Percentiles rank a stretch among this genome's conserved stretches.
These are phyloP conservation scores for Cyberlindnera petersonii DNA, from an alignment of 805 yeast species.

Conservation along the genomic window DNA sequence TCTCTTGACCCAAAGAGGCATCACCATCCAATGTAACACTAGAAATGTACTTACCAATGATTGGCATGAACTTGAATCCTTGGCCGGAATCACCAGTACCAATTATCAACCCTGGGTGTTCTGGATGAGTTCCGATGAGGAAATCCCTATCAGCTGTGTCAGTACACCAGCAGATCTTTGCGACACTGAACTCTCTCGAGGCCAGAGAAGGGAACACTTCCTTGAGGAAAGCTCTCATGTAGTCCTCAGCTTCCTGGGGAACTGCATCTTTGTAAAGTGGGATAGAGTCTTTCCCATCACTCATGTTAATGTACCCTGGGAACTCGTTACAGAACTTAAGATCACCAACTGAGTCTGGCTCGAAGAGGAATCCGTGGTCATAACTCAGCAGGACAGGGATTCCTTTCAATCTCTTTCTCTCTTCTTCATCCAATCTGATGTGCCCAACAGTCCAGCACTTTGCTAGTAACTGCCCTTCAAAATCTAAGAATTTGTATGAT, in stretches of 20 bases:
- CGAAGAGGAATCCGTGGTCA: constrained; percentile 40
- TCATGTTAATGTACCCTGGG: constrained; percentile 34
- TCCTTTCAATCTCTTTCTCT: constrained; percentile 29
- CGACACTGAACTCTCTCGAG: constrained; percentile 27
- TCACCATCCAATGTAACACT: constrained; percentile 31
- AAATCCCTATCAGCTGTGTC: constrained; percentile 34
- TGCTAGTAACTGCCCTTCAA: constrained; percentile 34
- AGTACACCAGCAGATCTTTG: constrained; percentile 37
- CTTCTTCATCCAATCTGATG: constrained; percentile 33
- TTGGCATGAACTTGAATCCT: constrained; percentile 36
- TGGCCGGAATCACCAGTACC: constrained; percentile 38
- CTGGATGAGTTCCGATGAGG: constrained; percentile 31
- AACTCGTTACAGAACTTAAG: constrained; percentile 39
- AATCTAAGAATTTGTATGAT: constrained; percentile 33
- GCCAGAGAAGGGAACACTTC: constrained; percentile 33
- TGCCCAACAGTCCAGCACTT: constrained; percentile 42
- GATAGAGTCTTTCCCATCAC: constrained; percentile 22
- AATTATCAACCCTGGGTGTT: constrained; percentile 25
- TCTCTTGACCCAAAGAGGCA: constrained; percentile 25
- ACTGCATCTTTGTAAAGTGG: constrained; percentile 30
- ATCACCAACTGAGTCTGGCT: constrained; percentile 35
- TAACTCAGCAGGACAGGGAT: constrained; percentile 36
- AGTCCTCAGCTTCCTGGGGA: constrained; percentile 32
- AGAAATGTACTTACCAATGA: constrained; percentile 31
- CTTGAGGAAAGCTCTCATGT: constrained; percentile 32